Evolutionary conservation across 2,329 filamentous ascomycete species (phyloP).

Genomic region (Teratosphaeria gauchensis): DNA sequence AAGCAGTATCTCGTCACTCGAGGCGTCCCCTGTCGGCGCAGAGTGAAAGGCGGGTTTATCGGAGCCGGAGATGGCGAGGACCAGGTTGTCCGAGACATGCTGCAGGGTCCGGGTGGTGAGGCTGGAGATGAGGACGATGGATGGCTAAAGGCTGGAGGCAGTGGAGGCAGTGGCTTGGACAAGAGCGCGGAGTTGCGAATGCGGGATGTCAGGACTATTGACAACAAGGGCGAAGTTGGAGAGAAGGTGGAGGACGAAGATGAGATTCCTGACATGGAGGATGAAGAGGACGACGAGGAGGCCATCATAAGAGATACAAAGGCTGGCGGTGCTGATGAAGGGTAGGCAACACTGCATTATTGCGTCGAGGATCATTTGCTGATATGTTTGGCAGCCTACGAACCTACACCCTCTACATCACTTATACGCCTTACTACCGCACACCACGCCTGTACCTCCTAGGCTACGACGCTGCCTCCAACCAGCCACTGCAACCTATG

Average conservation of each 20-base stretch:
- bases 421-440: conserved; percentile 92
- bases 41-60: conserved; percentile 69
- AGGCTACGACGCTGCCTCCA: conserved; percentile 61
- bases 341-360: conserved; percentile 34
- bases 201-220: conserved; percentile 75
- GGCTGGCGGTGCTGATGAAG: conserved; percentile 40
- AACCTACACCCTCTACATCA: conserved; percentile 98
- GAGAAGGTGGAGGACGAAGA: conserved; percentile 63
- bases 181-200: conserved; percentile 55
- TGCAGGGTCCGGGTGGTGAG: conserved; percentile 41
- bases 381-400: conserved; percentile 43
- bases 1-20: conserved; percentile 96
- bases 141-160: conserved; percentile 83
- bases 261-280: conserved; percentile 97
- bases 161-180: conserved; percentile 44
- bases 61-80: conserved; percentile 80
- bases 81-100: conserved; percentile 71
- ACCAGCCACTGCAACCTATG: conserved; percentile 64
- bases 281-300: conserved; percentile 87
- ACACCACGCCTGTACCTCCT: conserved; percentile 92
- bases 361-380: neutral
- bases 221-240: conserved; percentile 78
- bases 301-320: conserved; percentile 79
- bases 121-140: conserved; percentile 62
- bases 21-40: conserved; percentile 84